Conservation (phyloP, 345 rosid species). For the Sisymbrium altissimum region DNA sequence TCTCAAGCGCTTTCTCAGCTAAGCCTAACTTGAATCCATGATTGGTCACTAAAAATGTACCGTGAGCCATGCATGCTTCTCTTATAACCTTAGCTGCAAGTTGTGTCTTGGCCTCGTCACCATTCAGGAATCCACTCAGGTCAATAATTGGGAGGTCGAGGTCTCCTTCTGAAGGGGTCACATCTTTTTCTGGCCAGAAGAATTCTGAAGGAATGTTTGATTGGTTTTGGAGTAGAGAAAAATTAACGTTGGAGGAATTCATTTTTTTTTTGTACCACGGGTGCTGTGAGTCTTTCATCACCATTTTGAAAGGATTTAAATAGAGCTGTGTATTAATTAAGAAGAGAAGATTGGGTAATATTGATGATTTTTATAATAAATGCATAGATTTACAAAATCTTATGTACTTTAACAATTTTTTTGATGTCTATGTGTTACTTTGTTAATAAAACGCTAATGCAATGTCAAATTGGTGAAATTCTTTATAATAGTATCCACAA, state of each 20-base stretch:
- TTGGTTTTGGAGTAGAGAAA: conserved; percentile 30
- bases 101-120: conserved; percentile 34
- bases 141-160: conserved; percentile 47
- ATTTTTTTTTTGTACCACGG: neutral
- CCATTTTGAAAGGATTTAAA: neutral
- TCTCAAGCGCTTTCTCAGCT: conserved; percentile 32
- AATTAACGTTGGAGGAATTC: conserved; percentile 13
- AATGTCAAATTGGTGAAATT: too few relatives aligned
- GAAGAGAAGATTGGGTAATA: too few relatives aligned
- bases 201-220: conserved; percentile 35
- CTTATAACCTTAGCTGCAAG: conserved; percentile 33
- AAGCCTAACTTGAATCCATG: conserved; percentile 49
- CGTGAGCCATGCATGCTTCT: conserved; percentile 54
- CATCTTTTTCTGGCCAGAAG: conserved; percentile 44
- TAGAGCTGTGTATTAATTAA: neutral
- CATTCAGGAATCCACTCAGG: conserved; percentile 43
- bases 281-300: neutral
- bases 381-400: neutral
- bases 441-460: too few relatives aligned
- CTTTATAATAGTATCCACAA: too few relatives aligned
- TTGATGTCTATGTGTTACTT: too few relatives aligned
- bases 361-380: too few relatives aligned
- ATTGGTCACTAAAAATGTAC: conserved; percentile 64
- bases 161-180: conserved; percentile 31
- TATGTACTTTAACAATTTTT: too few relatives aligned